A percentile compares a stretch with the other conserved stretches of the same genome.
Evolutionary conservation across 2,329 filamentous ascomycete genomes (phyloP).

Genomic region (Albophoma yamanashiensis): DNA sequence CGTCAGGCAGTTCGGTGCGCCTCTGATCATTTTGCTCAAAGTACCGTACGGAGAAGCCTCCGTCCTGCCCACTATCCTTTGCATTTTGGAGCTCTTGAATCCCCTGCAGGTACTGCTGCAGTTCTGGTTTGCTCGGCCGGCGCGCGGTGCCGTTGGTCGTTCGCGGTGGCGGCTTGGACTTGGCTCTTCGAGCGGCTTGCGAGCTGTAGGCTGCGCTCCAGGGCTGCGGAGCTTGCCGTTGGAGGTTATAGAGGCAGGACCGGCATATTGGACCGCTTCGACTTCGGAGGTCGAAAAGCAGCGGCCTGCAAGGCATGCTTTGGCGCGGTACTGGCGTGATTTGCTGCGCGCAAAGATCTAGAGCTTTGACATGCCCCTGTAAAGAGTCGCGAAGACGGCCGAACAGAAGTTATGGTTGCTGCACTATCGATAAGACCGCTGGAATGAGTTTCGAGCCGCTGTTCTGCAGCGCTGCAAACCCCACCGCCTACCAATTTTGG

Average conservation of each 20-base stretch:
- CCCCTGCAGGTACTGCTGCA: slow-evolving; percentile 16
- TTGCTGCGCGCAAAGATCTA: background rate
- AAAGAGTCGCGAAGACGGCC: background rate
- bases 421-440: slow-evolving; percentile 20
- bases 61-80: slow-evolving; percentile 7
- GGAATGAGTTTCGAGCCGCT: background rate
- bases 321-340: background rate
- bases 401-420: background rate
- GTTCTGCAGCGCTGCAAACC: background rate
- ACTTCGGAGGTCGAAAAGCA: slow-evolving; percentile 22
- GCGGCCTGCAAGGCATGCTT: slow-evolving; percentile 25
- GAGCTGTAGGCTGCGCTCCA: slow-evolving; percentile 23
- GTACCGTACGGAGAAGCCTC: slow-evolving; percentile 27
- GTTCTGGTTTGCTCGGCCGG: slow-evolving; percentile 15
- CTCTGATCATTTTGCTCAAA: slow-evolving; percentile 34
- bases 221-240: slow-evolving; percentile 14
- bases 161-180: slow-evolving; percentile 7
- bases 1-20: slow-evolving; percentile 24
- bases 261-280: slow-evolving; percentile 25
- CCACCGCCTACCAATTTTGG: slow-evolving; percentile 19
- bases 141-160: slow-evolving; percentile 8
- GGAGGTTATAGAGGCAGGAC: slow-evolving; percentile 22
- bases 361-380: background rate
- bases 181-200: slow-evolving; percentile 11
- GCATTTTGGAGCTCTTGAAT: slow-evolving; percentile 13